Evolutionary conservation across 108 stramenopile species (phyloP).

Genomic region (Conticribra guillardii): DNA sequence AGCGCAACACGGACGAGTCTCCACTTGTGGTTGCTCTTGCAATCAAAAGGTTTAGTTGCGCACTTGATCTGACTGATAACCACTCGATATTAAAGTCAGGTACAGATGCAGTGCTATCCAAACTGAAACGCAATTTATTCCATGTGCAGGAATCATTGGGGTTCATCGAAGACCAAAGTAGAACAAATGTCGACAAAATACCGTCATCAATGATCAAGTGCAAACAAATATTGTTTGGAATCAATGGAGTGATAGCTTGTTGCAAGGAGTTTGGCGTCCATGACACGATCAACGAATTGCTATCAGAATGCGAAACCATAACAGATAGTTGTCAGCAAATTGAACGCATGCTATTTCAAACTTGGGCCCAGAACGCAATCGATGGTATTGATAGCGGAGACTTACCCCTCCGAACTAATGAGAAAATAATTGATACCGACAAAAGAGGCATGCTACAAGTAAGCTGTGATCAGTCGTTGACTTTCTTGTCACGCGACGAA

Average conservation of each 20-base stretch:
- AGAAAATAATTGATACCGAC: not conserved
- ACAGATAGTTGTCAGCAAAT: not conserved
- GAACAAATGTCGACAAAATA: not conserved
- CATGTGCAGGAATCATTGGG: not conserved
- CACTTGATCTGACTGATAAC: not conserved
- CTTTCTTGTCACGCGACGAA: not conserved
- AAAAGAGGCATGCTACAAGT: not conserved
- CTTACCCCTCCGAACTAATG: not conserved
- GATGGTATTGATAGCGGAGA: not conserved
- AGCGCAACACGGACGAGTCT: not conserved
- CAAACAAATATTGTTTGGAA: not conserved
- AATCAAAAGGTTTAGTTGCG: not conserved
- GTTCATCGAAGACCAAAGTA: not conserved
- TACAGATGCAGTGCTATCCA: not conserved
- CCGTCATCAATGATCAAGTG: not conserved
- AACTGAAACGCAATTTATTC: not conserved
- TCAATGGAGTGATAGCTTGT: not conserved
- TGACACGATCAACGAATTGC: not conserved
- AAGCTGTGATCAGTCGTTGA: not conserved
- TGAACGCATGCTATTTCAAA: not conserved
- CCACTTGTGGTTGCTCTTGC: not conserved
- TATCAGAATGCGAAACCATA: not conserved
- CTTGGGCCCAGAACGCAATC: not conserved
- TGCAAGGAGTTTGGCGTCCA: not conserved
- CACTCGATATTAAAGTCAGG: not conserved